Conservation (phyloP, 2,329 filamentous ascomycete species). For the Aphanoascus verrucosus region DNA sequence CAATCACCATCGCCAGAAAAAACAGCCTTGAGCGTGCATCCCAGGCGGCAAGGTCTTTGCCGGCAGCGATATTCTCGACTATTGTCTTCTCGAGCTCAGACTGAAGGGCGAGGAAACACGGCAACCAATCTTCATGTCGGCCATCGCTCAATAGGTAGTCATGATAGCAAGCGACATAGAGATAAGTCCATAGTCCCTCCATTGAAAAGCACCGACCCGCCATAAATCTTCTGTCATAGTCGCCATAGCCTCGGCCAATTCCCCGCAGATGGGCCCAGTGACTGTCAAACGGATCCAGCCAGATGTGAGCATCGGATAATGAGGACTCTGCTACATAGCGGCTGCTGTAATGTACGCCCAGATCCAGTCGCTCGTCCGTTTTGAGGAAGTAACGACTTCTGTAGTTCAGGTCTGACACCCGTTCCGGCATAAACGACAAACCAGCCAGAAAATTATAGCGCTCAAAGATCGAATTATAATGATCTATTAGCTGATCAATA, state of each 20-base stretch:
- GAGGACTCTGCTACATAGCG: not conserved
- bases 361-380: not conserved
- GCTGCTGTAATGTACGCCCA: not conserved
- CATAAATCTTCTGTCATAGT: not conserved
- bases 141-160: not conserved
- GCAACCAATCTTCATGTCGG: not conserved
- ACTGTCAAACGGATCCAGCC: not conserved
- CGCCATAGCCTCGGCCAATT: not conserved
- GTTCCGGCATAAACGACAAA: not conserved
- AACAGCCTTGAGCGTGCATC: not conserved
- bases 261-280: not conserved
- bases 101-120: not conserved
- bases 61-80: not conserved
- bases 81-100: not conserved
- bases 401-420: not conserved
- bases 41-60: not conserved
- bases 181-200: not conserved
- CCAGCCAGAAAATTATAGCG: conserved; percentile 2
- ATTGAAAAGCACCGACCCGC: not conserved
- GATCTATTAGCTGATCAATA: not conserved
- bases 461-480: not conserved
- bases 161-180: conserved; percentile 1
- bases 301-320: not conserved
- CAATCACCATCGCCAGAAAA: conserved; percentile 2
- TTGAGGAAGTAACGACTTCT: conserved; percentile 4